Evolutionary conservation across 2,329 filamentous ascomycete species (phyloP).

Genomic region (Colletotrichum orchidophilum): DNA sequence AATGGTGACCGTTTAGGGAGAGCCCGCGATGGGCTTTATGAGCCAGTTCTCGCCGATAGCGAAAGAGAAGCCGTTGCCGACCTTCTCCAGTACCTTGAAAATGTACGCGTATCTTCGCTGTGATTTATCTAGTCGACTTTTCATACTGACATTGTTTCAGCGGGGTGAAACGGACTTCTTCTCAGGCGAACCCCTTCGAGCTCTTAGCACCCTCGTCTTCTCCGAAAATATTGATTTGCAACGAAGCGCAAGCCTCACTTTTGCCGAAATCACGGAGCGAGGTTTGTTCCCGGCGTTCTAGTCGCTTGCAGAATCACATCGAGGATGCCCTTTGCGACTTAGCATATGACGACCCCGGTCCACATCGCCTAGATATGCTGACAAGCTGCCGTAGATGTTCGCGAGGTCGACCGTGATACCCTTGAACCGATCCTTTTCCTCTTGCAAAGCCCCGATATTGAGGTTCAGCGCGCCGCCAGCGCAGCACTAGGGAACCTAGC

Average conservation of each 20-base stretch:
- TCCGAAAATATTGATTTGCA: slow-evolving; percentile 99
- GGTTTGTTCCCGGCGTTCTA: slow-evolving; percentile 64
- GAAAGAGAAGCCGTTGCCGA: slow-evolving; percentile 98
- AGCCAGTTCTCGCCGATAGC: slow-evolving; percentile 90
- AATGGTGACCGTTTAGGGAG: slow-evolving; percentile 61
- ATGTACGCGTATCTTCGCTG: slow-evolving; percentile 66
- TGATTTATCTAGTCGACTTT: background rate
- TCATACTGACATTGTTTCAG: slow-evolving; percentile 59
- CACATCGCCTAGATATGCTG: slow-evolving; percentile 4
- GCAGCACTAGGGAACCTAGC: slow-evolving; percentile 95
- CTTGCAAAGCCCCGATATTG: slow-evolving; percentile 93
- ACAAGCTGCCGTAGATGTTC: slow-evolving; percentile 78
- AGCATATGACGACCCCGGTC: background rate
- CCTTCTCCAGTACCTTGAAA: slow-evolving; percentile 93
- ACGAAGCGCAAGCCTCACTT: slow-evolving; percentile 95
- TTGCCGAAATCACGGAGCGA: slow-evolving; percentile 98
- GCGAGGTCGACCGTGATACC: slow-evolving; percentile 93
- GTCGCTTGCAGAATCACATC: background rate
- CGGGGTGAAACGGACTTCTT: slow-evolving; percentile 98
- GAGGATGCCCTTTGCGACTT: background rate
- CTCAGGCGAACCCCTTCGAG: slow-evolving; percentile 90
- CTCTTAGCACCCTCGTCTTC: slow-evolving; percentile 94
- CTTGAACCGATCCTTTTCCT: slow-evolving; percentile 96
- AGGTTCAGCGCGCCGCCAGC: slow-evolving; percentile 96
- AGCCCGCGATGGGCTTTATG: slow-evolving; percentile 83